Evolutionary conservation across 768 basidiomycete genomes (phyloP).

Genomic region (Porphyrellus cyaneotinctus): DNA sequence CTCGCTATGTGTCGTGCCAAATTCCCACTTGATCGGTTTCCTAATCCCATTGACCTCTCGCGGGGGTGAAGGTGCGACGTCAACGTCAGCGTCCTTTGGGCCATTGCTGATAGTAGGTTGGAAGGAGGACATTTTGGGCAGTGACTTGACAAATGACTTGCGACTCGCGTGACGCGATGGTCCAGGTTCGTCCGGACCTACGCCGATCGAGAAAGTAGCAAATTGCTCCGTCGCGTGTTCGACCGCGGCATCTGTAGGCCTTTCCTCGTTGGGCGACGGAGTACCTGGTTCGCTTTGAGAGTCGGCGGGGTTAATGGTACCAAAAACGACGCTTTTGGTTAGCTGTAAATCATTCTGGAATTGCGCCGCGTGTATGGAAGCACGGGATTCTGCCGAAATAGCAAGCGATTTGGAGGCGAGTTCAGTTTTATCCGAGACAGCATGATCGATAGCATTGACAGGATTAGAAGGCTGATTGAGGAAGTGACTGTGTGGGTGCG

Average conservation of each 20-base stretch:
- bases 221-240: conserved; percentile 29
- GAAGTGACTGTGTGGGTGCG: conserved; percentile 14
- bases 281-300: conserved; percentile 4
- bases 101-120: neutral
- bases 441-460: conserved; percentile 13
- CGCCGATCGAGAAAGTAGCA: conserved; percentile 43
- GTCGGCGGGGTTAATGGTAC: conserved; percentile 41
- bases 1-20: conserved; percentile 42
- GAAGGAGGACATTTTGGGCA: conserved; percentile 9
- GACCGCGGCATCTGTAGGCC: conserved; percentile 7
- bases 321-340: conserved; percentile 44
- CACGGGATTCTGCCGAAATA: conserved; percentile 11
- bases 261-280: neutral
- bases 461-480: conserved; percentile 15
- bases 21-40: conserved; percentile 47
- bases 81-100: neutral
- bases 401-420: conserved; percentile 16
- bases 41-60: conserved; percentile 12
- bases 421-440: conserved; percentile 8
- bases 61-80: neutral
- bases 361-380: conserved; percentile 3
- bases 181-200: conserved; percentile 36
- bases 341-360: conserved; percentile 7
- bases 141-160: conserved; percentile 22
- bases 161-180: conserved; percentile 24